Evolutionary conservation across 2,329 filamentous ascomycete species (phyloP), one percentile per base, ranked within the genome.

Genomic region (Grosmannia huntii): DNA sequence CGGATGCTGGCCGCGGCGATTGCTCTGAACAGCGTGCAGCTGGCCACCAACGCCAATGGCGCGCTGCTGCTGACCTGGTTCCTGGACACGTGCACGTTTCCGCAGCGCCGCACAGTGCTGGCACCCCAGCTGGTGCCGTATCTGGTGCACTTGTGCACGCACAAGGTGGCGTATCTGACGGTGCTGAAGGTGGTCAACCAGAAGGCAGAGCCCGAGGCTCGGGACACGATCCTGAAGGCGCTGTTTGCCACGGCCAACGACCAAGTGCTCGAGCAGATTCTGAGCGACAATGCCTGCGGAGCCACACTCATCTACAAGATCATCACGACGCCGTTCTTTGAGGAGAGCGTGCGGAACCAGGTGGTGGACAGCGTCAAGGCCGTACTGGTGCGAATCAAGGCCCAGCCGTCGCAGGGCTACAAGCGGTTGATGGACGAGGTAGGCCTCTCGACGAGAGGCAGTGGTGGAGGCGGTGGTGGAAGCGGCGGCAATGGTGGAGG

Each of bases 351-450:
- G 68, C 87, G 94, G 53, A 77, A 80, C 52, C 89, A 96, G 66
- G 90, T 96, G 25, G 83, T 96, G 5, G 90, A 96, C 67, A 96
- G 90, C 60, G 89, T 99, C 56, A 90, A 92, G 68, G 89, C 84
- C 65, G 90, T 97, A 46, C 79, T 99, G 38, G 74, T 92, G 38
- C 87, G 87, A 66, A 86, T 97, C 72, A 96, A 96, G 75, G 92
- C 90, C 6, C 89, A 95, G 67, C 90, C 94, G 19, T 87, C 86
- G 62, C 94, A 97, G 73, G 94, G 94, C 56, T 99, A 99, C 76
- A 99, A 97, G 79, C 87, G 94, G 57, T 75, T 99, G 60, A 99
- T 99, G 94, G 94, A 99, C 67, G 94, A 99, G 70, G 94, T 99
- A 65, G 91, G 92, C 60, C 75, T 99, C 44, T 95, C 92, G 6